phyloP scores from a whole-genome alignment of 1,284 basidiomycete species.

The Cryptococcus sp. region DNA sequence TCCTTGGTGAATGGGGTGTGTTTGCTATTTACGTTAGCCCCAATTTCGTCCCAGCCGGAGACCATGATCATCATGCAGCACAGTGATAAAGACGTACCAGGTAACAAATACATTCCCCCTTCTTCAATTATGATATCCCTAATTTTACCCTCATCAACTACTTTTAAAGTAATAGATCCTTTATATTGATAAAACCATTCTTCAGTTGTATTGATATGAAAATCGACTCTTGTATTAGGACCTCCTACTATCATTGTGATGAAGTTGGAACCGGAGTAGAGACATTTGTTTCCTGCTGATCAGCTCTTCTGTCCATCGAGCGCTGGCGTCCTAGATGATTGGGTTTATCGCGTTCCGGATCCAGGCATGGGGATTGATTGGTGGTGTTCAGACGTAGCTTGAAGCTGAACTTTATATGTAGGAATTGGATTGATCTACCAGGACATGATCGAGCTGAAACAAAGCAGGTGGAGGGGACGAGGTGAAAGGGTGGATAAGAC shows the following conservation, averaged over 20 bases:
- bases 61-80: not conserved
- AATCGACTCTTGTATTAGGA: conserved; percentile 86
- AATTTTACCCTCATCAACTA: conserved; percentile 82
- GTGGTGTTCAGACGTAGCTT: not conserved
- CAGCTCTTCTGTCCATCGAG: no score
- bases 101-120: conserved; percentile 93
- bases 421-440: no score
- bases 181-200: conserved; percentile 98
- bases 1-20: conserved; percentile 90
- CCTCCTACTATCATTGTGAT: conserved; percentile 89
- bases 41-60: not conserved
- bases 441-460: no score
- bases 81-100: conserved; percentile 57
- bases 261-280: conserved; percentile 79
- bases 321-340: no score
- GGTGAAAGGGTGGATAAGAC: not conserved
- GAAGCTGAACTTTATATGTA: not conserved
- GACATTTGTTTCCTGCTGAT: conserved; percentile 65
- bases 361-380: no score
- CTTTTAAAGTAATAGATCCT: conserved; percentile 80
- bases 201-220: conserved; percentile 90
- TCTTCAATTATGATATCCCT: conserved; percentile 84
- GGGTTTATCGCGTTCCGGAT: no score
- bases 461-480: no score
- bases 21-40: conserved; percentile 58